These are phyloP conservation scores for Fusarium ambrosium DNA, from an alignment of 2,329 filamentous ascomycete species.

Conservation along the genomic window DNA sequence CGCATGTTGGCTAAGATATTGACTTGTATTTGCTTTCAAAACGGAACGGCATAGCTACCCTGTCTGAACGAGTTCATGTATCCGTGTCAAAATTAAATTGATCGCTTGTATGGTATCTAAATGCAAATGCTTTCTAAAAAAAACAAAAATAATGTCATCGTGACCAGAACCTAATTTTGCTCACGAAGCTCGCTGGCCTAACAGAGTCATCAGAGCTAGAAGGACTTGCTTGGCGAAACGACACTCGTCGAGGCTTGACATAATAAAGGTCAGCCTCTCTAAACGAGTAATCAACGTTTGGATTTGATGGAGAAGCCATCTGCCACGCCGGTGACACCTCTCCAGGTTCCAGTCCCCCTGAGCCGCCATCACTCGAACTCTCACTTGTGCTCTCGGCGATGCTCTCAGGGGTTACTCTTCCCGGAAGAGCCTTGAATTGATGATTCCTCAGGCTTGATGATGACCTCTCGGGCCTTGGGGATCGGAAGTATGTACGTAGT, in stretches of 20 bases:
- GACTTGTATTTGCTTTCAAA: background rate
- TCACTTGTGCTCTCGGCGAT: background rate
- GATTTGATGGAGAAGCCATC: conserved; percentile 26
- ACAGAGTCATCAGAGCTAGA: background rate
- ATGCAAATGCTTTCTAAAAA: background rate
- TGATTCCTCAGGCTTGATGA: conserved; percentile 11
- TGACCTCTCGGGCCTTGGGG: conserved; percentile 27
- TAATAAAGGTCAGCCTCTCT: conserved; percentile 55
- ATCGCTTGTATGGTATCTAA: background rate
- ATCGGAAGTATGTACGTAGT: conserved; percentile 42
- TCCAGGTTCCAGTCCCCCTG: background rate
- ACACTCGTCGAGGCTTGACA: conserved; percentile 33
- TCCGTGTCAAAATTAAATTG: background rate
- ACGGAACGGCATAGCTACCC: background rate
- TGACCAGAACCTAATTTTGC: conserved; percentile 34
- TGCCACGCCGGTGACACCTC: conserved; percentile 14
- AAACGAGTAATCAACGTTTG: conserved; percentile 53
- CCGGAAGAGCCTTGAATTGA: conserved; percentile 2
- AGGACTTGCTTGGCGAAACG: conserved; percentile 23
- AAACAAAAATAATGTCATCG: background rate
- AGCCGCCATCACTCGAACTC: conserved; percentile 7
- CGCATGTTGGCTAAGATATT: background rate
- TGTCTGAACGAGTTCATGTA: background rate
- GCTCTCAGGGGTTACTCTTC: conserved; percentile 1
- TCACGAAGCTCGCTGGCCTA: background rate